phyloP scores from a whole-genome alignment of 345 rosid genomes.

The Cardamine resedifolia region DNA sequence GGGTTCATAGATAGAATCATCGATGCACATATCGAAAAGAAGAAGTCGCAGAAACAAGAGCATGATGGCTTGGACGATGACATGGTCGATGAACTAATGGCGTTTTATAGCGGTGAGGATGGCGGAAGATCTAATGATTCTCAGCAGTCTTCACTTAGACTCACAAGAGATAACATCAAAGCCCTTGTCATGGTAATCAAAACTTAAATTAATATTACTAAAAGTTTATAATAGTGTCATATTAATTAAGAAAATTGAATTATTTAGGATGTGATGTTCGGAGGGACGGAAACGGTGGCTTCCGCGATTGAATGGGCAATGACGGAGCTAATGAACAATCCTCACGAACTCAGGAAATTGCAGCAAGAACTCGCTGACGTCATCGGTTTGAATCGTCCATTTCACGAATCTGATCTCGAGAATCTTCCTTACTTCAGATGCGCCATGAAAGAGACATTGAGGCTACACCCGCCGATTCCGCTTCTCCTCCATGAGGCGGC shows the following conservation, averaged over 20 bases:
- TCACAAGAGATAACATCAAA: slow-evolving; percentile 77
- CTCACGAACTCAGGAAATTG: slow-evolving; percentile 48
- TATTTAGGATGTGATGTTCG: slow-evolving; percentile 50
- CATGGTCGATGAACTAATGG: slow-evolving; percentile 88
- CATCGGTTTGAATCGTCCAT: slow-evolving; percentile 51
- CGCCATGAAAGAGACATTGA: slow-evolving; percentile 60
- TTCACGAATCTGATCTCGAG: slow-evolving; percentile 61
- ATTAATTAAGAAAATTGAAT: neutral
- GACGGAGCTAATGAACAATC: slow-evolving; percentile 65
- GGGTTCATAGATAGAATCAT: slow-evolving; percentile 70
- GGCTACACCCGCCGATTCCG: slow-evolving; percentile 85
- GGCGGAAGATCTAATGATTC: slow-evolving; percentile 42
- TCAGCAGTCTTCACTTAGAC: slow-evolving; percentile 49
- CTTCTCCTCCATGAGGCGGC: slow-evolving; percentile 73
- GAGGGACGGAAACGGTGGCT: slow-evolving; percentile 80
- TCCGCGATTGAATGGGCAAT: slow-evolving; percentile 81
- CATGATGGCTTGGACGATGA: slow-evolving; percentile 44
- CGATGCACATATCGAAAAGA: slow-evolving; percentile 66
- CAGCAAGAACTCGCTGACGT: slow-evolving; percentile 61
- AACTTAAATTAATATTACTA: no score
- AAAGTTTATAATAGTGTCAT: no score
- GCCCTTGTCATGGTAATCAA: slow-evolving; percentile 84
- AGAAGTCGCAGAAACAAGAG: neutral
- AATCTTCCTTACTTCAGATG: slow-evolving; percentile 59
- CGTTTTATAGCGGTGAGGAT: slow-evolving; percentile 55